phyloP scores from a whole-genome alignment of 2,329 filamentous ascomycete genomes.

The Blumeria hordei region DNA sequence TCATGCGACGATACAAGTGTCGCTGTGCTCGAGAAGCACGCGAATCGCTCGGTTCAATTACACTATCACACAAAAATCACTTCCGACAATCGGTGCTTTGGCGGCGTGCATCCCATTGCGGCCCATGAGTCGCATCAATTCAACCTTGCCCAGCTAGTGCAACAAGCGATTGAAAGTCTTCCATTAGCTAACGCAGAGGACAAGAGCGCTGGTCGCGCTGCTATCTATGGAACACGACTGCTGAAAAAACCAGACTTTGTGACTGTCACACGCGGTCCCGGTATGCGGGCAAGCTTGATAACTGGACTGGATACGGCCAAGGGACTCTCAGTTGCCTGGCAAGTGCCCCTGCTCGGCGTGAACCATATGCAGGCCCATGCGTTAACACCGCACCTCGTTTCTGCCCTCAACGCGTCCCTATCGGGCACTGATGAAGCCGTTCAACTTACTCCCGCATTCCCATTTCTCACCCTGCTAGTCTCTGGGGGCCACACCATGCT shows the following conservation, averaged over 20 bases:
- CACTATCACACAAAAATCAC: constrained; percentile 66
- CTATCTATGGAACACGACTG: constrained; percentile 14
- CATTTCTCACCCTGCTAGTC: constrained; percentile 70
- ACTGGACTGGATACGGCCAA: constrained; percentile 69
- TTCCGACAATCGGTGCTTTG: constrained; percentile 48
- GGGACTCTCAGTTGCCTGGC: constrained; percentile 64
- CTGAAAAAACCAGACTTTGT: constrained; percentile 46
- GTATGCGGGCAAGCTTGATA: constrained; percentile 58
- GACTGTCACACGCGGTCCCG: constrained; percentile 73
- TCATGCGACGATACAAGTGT: constrained; percentile 90
- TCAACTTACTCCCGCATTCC: constrained; percentile 32
- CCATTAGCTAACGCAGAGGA: constrained; percentile 10
- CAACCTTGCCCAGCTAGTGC: constrained; percentile 42
- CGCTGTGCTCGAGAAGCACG: constrained; percentile 42
- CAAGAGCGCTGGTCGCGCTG: constrained; percentile 6
- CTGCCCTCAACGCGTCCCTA: constrained; percentile 24
- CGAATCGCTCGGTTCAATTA: constrained; percentile 24
- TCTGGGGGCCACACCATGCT: constrained; percentile 86
- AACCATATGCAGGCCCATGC: constrained; percentile 98
- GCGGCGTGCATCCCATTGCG: constrained; percentile 57
- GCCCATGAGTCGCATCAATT: constrained; percentile 55
- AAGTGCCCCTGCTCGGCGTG: constrained; percentile 59
- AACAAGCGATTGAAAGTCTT: constrained; percentile 33
- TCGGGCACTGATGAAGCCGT: not conserved
- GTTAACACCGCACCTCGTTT: constrained; percentile 57